Base-by-base conservation (phyloP, 2,329 filamentous ascomycete genomes). In the Colletotrichum shisoi region DNA sequence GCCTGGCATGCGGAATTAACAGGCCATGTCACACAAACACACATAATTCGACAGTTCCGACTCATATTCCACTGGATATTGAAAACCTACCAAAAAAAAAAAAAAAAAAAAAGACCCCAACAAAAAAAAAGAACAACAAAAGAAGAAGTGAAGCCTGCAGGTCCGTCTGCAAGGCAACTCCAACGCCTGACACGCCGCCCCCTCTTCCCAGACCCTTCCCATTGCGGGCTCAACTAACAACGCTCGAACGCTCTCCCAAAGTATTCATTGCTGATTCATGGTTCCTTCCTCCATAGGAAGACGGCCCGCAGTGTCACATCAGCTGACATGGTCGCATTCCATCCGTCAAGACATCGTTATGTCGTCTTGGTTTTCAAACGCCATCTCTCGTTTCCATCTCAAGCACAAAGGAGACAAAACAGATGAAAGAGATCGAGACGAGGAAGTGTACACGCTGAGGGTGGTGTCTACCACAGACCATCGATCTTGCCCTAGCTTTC, bases 371-470 rank as follows among this genome's bases (percentile, higher is more conserved):
- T 34, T 57, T 42, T 51, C 57, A 57, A 68, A 68, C 66, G 62
- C 62, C 62, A 62, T 68, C 56, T 68, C 52, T 67, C 34, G 40
- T 62, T 68, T 68, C 62, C 66, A 68, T 68, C 62, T 62, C 51
- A 6, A 51, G 46, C 54, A 64, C 40, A 54, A 46, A 48, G 15
- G 39, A 39, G 37, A 27, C 12, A 31, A 19, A 24, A 19, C 21
- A 45, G 40, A 15, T 13, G n/a, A 3, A 12, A 44, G 19, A 53
- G n/a, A 31, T 34, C 34, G n/a, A 31, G 24, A 11, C 3, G 12
- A 57, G 31, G 42, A 44, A 49, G 53, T 67, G 61, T 64, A 64
- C 61, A 64, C 3, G 19, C 48, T 8, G 21, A 56, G 42, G 40
- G 15, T 31, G 27, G 48, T 24, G 39, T 21, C 42, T 21, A 15